phyloP scores from a whole-genome alignment of 1,139 yeast species.

The Meyerozyma athensensis region DNA sequence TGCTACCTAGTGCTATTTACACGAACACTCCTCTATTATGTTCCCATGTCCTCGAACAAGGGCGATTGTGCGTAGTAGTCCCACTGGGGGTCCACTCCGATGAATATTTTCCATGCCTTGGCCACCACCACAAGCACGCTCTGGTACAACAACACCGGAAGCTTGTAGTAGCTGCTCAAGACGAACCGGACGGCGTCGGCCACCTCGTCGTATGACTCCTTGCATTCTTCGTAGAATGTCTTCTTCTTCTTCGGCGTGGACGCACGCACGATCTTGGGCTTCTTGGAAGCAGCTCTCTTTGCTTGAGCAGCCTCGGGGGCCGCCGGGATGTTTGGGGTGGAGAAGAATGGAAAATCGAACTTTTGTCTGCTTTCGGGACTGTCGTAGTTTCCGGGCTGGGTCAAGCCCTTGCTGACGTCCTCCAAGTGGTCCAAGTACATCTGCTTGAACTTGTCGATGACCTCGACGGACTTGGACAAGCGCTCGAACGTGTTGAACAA shows the following conservation, averaged over 20 bases:
- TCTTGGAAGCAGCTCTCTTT: conserved; percentile 1
- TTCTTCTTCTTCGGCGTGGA: conserved; percentile 14
- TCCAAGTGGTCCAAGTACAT: conserved; percentile 45
- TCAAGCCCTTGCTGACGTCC: conserved; percentile 37
- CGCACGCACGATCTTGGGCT: neutral
- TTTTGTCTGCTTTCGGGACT: conserved; percentile 23
- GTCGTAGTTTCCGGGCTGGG: conserved; percentile 42
- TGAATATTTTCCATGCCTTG: conserved; percentile 67
- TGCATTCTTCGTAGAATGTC: conserved; percentile 39
- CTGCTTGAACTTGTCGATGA: conserved; percentile 66
- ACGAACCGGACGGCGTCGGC: conserved; percentile 65
- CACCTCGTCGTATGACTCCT: conserved; percentile 53
- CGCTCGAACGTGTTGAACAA: conserved; percentile 89
- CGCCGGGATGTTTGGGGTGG: conserved; percentile 9
- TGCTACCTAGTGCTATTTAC: neutral
- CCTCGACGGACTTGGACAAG: conserved; percentile 74
- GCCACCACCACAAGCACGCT: conserved; percentile 44
- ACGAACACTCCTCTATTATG: neutral
- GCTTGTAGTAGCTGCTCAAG: conserved; percentile 56
- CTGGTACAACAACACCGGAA: conserved; percentile 62
- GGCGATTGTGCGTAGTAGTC: conserved; percentile 3
- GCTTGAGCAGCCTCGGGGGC: neutral
- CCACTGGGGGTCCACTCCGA: conserved; percentile 39
- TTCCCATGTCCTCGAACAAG: neutral
- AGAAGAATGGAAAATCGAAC: conserved; percentile 39